These are phyloP conservation scores for Cyclocybe cylindracea DNA, from an alignment of 768 basidiomycete species.

Conservation along the genomic window DNA sequence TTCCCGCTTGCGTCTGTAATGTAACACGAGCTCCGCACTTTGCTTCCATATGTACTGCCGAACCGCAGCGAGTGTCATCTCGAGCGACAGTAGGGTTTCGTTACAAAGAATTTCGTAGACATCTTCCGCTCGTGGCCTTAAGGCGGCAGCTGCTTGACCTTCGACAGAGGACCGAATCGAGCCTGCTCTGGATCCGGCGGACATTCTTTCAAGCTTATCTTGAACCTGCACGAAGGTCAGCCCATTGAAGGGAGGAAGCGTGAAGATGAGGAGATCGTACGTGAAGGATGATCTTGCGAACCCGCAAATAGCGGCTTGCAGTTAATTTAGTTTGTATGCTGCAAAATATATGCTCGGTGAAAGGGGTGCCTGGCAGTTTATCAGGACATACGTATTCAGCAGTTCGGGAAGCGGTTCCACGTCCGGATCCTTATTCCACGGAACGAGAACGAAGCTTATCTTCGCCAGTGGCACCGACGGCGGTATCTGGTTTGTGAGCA, in stretches of 20 bases:
- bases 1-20: conserved; percentile 59
- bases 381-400: conserved; percentile 72
- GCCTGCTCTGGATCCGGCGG: conserved; percentile 29
- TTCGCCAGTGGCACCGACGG: conserved; percentile 60
- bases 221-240: conserved; percentile 57
- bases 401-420: conserved; percentile 74
- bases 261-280: conserved; percentile 41
- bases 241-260: background rate
- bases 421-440: conserved; percentile 64
- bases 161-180: conserved; percentile 41
- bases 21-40: conserved; percentile 68
- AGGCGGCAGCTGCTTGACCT: conserved; percentile 15
- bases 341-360: conserved; percentile 3
- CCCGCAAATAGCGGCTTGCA: conserved; percentile 81
- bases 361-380: background rate
- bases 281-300: conserved; percentile 82
- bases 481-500: conserved; percentile 67
- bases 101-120: conserved; percentile 88
- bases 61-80: conserved; percentile 89
- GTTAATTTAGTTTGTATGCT: conserved; percentile 85
- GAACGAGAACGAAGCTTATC: conserved; percentile 87
- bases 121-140: conserved; percentile 53
- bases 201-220: conserved; percentile 75
- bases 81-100: conserved; percentile 76
- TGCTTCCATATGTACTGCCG: conserved; percentile 90